phyloP scores from a whole-genome alignment of 2,329 filamentous ascomycete genomes.

The Teratosphaeria pseudoeucalypti region DNA sequence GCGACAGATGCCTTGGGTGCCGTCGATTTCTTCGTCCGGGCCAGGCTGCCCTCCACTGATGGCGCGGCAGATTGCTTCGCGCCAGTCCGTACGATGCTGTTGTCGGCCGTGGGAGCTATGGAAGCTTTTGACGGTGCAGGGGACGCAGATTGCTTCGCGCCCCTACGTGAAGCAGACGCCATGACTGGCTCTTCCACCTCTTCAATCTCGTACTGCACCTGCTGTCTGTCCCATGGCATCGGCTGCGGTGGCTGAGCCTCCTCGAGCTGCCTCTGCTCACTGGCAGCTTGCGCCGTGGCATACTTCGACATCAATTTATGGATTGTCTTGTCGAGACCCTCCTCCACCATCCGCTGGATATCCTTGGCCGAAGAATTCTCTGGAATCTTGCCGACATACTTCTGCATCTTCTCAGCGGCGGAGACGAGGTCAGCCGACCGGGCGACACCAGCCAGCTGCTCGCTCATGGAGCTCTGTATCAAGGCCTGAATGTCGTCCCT shows the following conservation, averaged over 20 bases:
- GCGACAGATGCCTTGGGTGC: background rate
- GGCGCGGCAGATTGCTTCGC: background rate
- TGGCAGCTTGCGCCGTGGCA: background rate
- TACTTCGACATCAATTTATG: background rate
- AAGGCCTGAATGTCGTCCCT: background rate
- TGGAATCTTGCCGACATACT: background rate
- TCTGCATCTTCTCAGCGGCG: background rate
- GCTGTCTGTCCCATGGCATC: background rate
- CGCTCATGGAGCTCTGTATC: background rate
- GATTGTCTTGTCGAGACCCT: background rate
- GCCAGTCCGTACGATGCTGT: background rate
- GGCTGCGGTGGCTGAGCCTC: background rate
- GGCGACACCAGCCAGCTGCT: background rate
- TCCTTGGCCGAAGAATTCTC: background rate
- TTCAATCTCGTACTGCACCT: background rate
- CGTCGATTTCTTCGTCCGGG: background rate
- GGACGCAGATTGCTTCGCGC: background rate
- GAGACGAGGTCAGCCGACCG: background rate
- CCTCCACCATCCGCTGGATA: background rate
- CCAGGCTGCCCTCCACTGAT: background rate
- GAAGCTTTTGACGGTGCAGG: background rate
- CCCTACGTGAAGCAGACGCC: background rate
- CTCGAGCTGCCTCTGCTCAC: background rate
- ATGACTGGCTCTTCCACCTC: background rate
- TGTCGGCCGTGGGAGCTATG: background rate